Evolutionary conservation across 805 yeast genomes (phyloP), one percentile per base, ranked within the genome.

Genomic region (Wickerhamiella sergipiensis): DNA sequence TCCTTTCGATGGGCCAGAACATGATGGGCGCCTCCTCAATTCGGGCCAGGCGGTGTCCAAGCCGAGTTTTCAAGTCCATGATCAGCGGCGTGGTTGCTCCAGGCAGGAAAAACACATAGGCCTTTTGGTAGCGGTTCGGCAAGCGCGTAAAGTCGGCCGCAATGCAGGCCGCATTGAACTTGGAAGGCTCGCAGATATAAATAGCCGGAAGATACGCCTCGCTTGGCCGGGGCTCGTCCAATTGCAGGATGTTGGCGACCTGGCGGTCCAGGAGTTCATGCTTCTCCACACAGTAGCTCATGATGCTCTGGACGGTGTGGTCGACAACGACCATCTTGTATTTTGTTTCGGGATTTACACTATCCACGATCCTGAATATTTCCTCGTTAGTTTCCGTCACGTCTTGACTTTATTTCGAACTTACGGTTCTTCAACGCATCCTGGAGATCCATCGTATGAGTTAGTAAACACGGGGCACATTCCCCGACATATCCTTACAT

Each of bases 51-150:
- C 63, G 55, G 50, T 54, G 57, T 7, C 29, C 40, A 2, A 31
- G 31, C 9, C 54, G 52, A 53, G 31, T 55, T 48, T 10, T 49
- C 43, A 49, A 38, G 50, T 10, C 45, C 29, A 31, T 49, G 46
- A 48, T 52, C 48, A 58, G 53, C n/a, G 55, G 48, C 23, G 51
- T 55, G 21, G 58, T 49, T 13, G 55, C 45, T 6, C 81, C 81
- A 0, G 95, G 89, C 12, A 85, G 67, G 58, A 90, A 80, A 53
- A 84, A 74, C 6, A 86, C 74, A 63, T 84, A 81, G 1, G 89
- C 89, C 43, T 73, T 75, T 50, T 78, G 78, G 67, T 89, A 92
- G 51, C 94, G 75, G n/a, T 76, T 70, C 1, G 90, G 83, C 19
- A 71, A 69, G 9, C 77, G 74, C 5, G 75, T 65, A 56, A 75